These are phyloP conservation scores for Xylogone sp. DNA, from an alignment of 2,329 filamentous ascomycete species.

Conservation along the genomic window DNA sequence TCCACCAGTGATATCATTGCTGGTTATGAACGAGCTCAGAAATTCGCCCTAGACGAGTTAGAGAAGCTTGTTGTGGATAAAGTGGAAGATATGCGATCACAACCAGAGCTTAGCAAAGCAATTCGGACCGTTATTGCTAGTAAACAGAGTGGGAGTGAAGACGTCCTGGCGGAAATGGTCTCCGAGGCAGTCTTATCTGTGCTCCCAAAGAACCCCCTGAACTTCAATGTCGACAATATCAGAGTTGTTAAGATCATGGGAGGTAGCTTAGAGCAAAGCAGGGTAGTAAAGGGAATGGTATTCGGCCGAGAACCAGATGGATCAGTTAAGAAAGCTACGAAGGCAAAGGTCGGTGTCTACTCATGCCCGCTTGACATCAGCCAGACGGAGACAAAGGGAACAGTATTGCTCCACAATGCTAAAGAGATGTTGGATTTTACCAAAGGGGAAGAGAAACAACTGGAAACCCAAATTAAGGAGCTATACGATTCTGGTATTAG, in stretches of 20 bases:
- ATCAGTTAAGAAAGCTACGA: constrained; percentile 80
- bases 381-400: constrained; percentile 98
- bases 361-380: constrained; percentile 93
- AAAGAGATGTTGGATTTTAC: constrained; percentile 99
- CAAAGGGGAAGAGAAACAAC: constrained; percentile 89
- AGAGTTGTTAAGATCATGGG: constrained; percentile 99
- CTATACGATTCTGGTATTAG: constrained; percentile 89
- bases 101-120: constrained; percentile 87
- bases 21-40: constrained; percentile 93
- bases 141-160: constrained; percentile 94
- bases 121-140: constrained; percentile 92
- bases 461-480: constrained; percentile 91
- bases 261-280: constrained; percentile 88
- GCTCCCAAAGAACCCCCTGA: constrained; percentile 88
- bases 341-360: constrained; percentile 95
- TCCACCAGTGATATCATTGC: constrained; percentile 97
- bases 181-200: constrained; percentile 83
- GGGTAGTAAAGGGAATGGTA: constrained; percentile 96
- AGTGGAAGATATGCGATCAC: constrained; percentile 77
- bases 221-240: constrained; percentile 99
- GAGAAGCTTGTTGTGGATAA: constrained; percentile 90
- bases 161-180: constrained; percentile 80
- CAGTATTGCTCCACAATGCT: constrained; percentile 91
- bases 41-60: constrained; percentile 77
- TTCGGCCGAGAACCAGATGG: constrained; percentile 96